A percentile compares a stretch with the other conserved stretches of the same genome.
These are phyloP conservation scores for Uronychia setigera DNA, from an alignment of 73 alveolate genomes.

Conservation along the genomic window DNA sequence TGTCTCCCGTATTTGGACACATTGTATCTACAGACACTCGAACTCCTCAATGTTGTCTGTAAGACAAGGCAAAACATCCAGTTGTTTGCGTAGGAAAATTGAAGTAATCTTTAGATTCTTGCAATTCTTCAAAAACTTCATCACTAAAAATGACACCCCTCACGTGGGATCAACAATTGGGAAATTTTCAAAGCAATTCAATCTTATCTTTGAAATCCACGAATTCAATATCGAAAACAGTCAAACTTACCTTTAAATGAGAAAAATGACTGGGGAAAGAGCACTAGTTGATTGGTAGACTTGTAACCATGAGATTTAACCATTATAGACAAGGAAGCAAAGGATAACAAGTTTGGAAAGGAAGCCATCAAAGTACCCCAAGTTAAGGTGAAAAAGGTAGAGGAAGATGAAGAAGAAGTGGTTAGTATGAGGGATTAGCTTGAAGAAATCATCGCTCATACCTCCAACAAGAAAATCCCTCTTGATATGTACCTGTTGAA, in stretches of 20 bases:
- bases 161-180: conserved; percentile 12
- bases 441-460: not conserved
- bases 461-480: not conserved
- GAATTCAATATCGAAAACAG: conserved; percentile 22
- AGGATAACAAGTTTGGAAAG: not conserved
- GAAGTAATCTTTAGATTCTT: conserved; percentile 20
- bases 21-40: conserved; percentile 7
- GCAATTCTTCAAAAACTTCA: conserved; percentile 34
- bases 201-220: conserved; percentile 25
- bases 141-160: conserved; percentile 34
- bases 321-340: not conserved
- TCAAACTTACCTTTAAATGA: not conserved
- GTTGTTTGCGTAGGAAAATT: not conserved
- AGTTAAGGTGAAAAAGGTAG: not conserved
- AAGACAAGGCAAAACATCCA: conserved; percentile 29
- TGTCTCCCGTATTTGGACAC: conserved; percentile 19
- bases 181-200: conserved; percentile 23
- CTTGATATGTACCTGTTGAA: conserved; percentile 36
- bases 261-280: not conserved
- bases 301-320: not conserved
- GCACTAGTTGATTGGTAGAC: not conserved
- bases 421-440: conserved; percentile 3
- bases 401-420: conserved; percentile 13
- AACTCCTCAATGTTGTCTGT: conserved; percentile 28
- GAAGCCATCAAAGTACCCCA: not conserved